Conservation (phyloP, 371 early-diverging fungal genomes). For the Zychaea mexicana region DNA sequence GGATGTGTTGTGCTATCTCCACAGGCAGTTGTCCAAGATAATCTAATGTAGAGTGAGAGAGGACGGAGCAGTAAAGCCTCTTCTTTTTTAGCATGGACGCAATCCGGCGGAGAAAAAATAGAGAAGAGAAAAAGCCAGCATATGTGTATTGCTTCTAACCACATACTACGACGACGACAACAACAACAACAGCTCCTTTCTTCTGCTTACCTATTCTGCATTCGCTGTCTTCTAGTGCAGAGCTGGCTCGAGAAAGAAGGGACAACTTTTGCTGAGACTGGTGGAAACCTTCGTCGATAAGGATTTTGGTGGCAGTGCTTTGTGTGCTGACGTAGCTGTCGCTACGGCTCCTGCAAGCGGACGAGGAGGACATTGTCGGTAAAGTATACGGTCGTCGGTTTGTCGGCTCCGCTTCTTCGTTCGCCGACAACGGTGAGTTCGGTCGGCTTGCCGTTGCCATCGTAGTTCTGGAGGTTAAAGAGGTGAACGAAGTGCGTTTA, state of each 20-base stretch:
- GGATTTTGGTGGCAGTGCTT: conserved; percentile 2
- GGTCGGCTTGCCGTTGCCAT: not conserved
- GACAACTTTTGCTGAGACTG: conserved; percentile 18
- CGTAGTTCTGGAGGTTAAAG: not conserved
- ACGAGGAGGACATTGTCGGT: not conserved
- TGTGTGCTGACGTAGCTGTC: not conserved
- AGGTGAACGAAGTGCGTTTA: conserved; percentile 4
- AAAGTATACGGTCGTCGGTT: not conserved
- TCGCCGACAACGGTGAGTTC: not conserved
- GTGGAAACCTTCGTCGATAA: conserved; percentile 27
- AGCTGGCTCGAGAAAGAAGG: not conserved
- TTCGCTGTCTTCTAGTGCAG: conserved; percentile 2
- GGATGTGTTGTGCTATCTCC: conserved; percentile 19
- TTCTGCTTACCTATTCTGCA: conserved; percentile 12
- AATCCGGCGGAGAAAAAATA: no score
- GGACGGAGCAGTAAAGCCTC: not conserved
- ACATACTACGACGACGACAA: no score
- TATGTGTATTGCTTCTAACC: no score
- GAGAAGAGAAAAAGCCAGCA: no score
- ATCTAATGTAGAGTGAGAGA: conserved; percentile 10
- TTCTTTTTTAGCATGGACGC: no score
- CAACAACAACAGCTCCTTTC: not conserved
- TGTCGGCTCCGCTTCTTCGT: not conserved
- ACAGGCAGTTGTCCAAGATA: conserved; percentile 6
- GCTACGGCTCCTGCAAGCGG: not conserved